A percentile compares a stretch with the other conserved stretches of the same genome.
Evolutionary conservation across 352 stramenopile species (phyloP).

Genomic region (Phytopythium oedochilum): DNA sequence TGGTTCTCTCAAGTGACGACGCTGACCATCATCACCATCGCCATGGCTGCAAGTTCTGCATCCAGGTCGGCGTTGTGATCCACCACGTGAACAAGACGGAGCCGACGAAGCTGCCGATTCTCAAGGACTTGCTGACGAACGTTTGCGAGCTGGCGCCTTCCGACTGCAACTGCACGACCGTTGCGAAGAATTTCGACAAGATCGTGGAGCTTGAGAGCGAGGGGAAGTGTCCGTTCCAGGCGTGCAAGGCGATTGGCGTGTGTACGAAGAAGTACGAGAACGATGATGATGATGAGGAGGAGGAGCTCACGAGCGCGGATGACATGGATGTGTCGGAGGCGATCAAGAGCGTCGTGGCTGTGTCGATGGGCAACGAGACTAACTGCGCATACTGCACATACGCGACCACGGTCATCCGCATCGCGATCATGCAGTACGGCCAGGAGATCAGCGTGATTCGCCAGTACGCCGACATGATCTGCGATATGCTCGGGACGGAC

Average conservation of each 20-base stretch:
- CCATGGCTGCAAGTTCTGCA: conserved; percentile 46
- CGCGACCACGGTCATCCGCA: conserved; percentile 47
- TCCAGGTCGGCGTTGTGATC: conserved; percentile 33
- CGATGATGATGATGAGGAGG: not conserved
- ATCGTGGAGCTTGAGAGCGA: conserved; percentile 56
- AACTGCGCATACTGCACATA: conserved; percentile 64
- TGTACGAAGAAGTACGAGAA: conserved; percentile 24
- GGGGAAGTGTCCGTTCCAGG: conserved; percentile 39
- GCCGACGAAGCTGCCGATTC: conserved; percentile 34
- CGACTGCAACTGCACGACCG: conserved; percentile 41
- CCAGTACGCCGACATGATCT: conserved; percentile 70
- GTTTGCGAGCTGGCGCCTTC: conserved; percentile 40
- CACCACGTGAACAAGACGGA: conserved; percentile 35
- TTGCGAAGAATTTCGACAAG: conserved; percentile 56
- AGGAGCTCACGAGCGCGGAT: conserved; percentile 10
- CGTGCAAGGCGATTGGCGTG: conserved; percentile 45
- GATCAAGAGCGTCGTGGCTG: conserved; percentile 25
- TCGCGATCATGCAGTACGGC: conserved; percentile 53
- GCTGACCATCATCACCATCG: conserved; percentile 14
- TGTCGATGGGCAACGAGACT: conserved; percentile 31
- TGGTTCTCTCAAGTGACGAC: not conserved
- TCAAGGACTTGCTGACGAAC: conserved; percentile 43
- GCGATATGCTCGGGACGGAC: conserved; percentile 53
- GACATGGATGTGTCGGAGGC: conserved; percentile 10
- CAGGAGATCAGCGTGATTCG: conserved; percentile 52